phyloP scores from a whole-genome alignment of 331 rosid species.

The Acacia pycnantha region DNA sequence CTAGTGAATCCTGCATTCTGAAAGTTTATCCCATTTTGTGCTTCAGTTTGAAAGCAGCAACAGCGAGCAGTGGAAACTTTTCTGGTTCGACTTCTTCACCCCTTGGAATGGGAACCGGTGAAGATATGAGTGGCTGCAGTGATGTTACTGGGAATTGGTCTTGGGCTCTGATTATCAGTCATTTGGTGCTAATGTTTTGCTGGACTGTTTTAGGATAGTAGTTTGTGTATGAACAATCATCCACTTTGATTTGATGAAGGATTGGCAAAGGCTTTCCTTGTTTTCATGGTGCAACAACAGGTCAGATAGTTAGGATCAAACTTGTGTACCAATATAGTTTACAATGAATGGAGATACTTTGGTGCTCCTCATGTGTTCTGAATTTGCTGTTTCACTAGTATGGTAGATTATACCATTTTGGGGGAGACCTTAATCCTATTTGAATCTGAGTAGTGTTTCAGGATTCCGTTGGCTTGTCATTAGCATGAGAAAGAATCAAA shows the following conservation, averaged over 20 bases:
- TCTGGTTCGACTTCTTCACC: constrained; percentile 49
- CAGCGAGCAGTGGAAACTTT: constrained; percentile 45
- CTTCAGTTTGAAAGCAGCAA: constrained; percentile 43
- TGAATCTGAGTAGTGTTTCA: neutral
- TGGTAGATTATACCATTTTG: neutral
- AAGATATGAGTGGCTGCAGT: constrained; percentile 49
- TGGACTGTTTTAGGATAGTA: constrained; percentile 1
- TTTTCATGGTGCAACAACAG: constrained; percentile 8
- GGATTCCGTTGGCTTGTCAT: neutral
- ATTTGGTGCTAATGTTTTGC: constrained; percentile 37
- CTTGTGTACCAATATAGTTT: constrained; percentile 4
- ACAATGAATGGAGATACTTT: constrained; percentile 6
- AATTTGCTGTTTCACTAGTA: neutral
- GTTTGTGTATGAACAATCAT: neutral
- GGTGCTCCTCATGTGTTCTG: constrained; percentile 7
- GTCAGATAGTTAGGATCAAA: constrained; percentile 34
- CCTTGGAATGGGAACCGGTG: constrained; percentile 50
- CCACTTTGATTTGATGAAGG: constrained; percentile 17
- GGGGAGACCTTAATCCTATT: neutral
- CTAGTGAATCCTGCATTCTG: constrained; percentile 1
- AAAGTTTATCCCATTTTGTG: neutral
- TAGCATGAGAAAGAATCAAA: neutral
- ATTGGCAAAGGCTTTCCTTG: constrained; percentile 29
- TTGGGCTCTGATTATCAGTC: constrained; percentile 42
- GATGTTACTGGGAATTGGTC: constrained; percentile 39